These are phyloP conservation scores for Adenanthera pavonina DNA, from an alignment of 306 rosid genomes.

Conservation along the genomic window DNA sequence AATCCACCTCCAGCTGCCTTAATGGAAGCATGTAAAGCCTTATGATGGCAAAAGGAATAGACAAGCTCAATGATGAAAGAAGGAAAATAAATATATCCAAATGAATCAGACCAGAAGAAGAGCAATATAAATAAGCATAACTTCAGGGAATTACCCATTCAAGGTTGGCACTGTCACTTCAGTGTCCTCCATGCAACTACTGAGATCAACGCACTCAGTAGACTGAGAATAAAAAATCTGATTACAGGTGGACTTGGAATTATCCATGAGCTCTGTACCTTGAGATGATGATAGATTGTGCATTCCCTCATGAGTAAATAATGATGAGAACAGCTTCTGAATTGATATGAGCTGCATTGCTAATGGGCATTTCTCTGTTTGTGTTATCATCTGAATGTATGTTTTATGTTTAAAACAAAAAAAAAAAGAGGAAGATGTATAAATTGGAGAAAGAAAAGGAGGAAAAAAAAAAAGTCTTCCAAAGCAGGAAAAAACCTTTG, in stretches of 20 bases:
- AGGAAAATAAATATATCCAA: not conserved
- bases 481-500: slow-evolving; percentile 55
- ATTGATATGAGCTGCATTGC: slow-evolving; percentile 67
- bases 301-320: slow-evolving; percentile 51
- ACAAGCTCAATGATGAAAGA: slow-evolving; percentile 11
- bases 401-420: not conserved
- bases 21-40: not conserved
- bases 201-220: slow-evolving; percentile 71
- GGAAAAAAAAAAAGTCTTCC: not conserved
- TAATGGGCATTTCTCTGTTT: slow-evolving; percentile 57
- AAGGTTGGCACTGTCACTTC: slow-evolving; percentile 79
- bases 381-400: slow-evolving; percentile 61
- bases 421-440: slow-evolving; percentile 1
- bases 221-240: slow-evolving; percentile 42
- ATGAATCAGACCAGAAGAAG: not conserved
- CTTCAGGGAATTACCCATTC: slow-evolving; percentile 67
- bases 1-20: not conserved
- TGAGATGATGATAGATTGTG: slow-evolving; percentile 37
- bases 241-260: slow-evolving; percentile 30
- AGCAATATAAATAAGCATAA: not conserved
- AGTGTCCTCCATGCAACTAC: slow-evolving; percentile 71
- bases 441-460: not conserved
- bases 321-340: slow-evolving; percentile 65
- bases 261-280: slow-evolving; percentile 24
- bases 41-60: not conserved